Evolutionary conservation across 495 filamentous ascomycete genomes (phyloP), one percentile per base, ranked within the genome.

Genomic region (Hypoxylon cercidicola): DNA sequence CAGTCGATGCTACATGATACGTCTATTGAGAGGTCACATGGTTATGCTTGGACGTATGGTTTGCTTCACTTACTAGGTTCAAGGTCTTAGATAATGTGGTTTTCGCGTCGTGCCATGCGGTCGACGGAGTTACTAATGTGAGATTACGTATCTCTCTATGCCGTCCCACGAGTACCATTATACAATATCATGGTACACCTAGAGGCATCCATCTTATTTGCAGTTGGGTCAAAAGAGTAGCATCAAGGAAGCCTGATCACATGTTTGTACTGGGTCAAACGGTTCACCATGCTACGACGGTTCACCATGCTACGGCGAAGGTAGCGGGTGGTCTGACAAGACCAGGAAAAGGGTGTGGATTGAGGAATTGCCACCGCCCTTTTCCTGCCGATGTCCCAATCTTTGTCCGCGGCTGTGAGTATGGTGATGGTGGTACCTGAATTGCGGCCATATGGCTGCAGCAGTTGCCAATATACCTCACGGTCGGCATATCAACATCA

Each of bases 11-110:
- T 32, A 32, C 30, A 1, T 1, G 30, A 32, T 32, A 7, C 30
- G 30, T 32, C 30, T 32, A 32, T 32, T 28, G n/a, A 41, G 28
- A 18, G 28, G 15, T 32, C 19, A 51, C 25, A 30, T 34, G 35
- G 37, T 23, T 16, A 34, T 30, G 25, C 18, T n/a, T 44, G 39
- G 45, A 45, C 43, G 0, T 58, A 19, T 44, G 34, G 37, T 15
- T 4, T 45, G 25, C 56, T n/a, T 25, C 47, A 45, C 44, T 40
- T 52, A 25, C 47, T 16, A 19, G 45, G 37, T 50, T 35, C 45
- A 23, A 32, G 55, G 32, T 44, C 32, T 21, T 41, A 11, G 10
- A 21, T 50, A 32, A 32, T 32, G 30, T 11, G 9, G 2, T 32
- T 32, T 8, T 32, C 30, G 8, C 30, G 3, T 32, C 30, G 10